Conservation (phyloP, 1,139 yeast species). For the Protomyces inouyei region DNA sequence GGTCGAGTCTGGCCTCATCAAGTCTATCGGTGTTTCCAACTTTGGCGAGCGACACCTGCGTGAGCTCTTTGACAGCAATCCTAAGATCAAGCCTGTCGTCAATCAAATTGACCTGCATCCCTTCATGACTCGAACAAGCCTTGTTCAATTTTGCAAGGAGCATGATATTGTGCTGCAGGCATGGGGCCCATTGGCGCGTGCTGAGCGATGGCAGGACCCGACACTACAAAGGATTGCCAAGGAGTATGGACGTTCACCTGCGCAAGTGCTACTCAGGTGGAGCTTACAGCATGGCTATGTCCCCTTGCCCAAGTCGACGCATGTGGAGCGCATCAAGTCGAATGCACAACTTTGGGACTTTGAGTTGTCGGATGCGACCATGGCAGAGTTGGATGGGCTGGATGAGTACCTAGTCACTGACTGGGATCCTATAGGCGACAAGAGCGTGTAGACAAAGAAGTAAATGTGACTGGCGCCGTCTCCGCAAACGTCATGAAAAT, state of each 20-base stretch:
- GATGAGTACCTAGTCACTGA: conserved; percentile 25
- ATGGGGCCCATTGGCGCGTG: conserved; percentile 66
- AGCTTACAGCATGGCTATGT: conserved; percentile 47
- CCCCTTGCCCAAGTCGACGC: conserved; percentile 67
- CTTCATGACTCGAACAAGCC: conserved; percentile 48
- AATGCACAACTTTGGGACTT: conserved; percentile 49
- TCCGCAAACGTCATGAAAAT: neutral
- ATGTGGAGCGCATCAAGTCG: conserved; percentile 48
- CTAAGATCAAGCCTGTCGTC: conserved; percentile 45
- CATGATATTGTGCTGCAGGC: conserved; percentile 59
- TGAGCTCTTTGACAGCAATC: conserved; percentile 41
- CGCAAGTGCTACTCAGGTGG: conserved; percentile 48
- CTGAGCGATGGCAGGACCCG: conserved; percentile 52
- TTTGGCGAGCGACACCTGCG: conserved; percentile 44
- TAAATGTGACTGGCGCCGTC: too few species aligned
- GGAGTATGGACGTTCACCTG: conserved; percentile 43
- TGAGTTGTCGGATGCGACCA: conserved; percentile 45
- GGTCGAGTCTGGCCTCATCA: conserved; percentile 39
- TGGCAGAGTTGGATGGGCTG: conserved; percentile 33
- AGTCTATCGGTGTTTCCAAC: conserved; percentile 46
- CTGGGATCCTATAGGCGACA: conserved; percentile 34
- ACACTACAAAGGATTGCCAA: conserved; percentile 44
- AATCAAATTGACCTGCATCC: conserved; percentile 55
- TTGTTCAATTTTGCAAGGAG: conserved; percentile 52
- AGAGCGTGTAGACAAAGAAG: neutral